These are phyloP conservation scores for Hemileccinum rubropunctum DNA, from an alignment of 768 basidiomycete species.

Conservation along the genomic window DNA sequence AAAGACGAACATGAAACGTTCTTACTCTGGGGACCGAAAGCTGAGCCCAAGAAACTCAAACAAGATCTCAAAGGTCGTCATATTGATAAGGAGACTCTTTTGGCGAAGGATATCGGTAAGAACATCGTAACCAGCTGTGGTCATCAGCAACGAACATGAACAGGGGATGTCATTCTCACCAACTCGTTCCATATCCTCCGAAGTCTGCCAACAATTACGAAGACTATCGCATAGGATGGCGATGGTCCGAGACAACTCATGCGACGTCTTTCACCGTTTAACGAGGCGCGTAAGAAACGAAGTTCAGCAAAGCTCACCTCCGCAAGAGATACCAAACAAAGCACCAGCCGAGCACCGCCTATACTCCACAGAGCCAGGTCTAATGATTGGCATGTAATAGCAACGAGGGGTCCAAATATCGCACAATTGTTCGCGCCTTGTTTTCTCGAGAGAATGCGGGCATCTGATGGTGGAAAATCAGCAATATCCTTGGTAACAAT, in stretches of 20 bases:
- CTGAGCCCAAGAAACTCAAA: conserved; percentile 87
- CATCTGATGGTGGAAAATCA: conserved; percentile 13
- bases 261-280: conserved; percentile 50
- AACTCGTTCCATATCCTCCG: conserved; percentile 89
- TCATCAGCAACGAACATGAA: conserved; percentile 3
- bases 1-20: neutral
- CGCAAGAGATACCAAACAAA: conserved; percentile 76
- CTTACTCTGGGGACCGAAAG: conserved; percentile 78
- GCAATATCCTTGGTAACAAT: conserved; percentile 29
- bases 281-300: neutral
- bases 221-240: conserved; percentile 74
- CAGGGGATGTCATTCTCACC: conserved; percentile 47
- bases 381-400: conserved; percentile 59
- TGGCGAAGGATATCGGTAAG: conserved; percentile 68
- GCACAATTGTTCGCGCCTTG: neutral
- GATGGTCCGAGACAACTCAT: conserved; percentile 73
- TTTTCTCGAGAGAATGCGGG: neutral
- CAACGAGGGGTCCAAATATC: conserved; percentile 52
- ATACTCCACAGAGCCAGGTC: conserved; percentile 80
- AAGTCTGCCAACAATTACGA: conserved; percentile 87
- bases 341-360: conserved; percentile 73
- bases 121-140: conserved; percentile 82
- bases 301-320: conserved; percentile 41
- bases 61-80: conserved; percentile 76
- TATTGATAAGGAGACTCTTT: conserved; percentile 74